These are phyloP conservation scores for Monosporascus ibericus DNA, from an alignment of 2,329 filamentous ascomycete genomes.

Conservation along the genomic window DNA sequence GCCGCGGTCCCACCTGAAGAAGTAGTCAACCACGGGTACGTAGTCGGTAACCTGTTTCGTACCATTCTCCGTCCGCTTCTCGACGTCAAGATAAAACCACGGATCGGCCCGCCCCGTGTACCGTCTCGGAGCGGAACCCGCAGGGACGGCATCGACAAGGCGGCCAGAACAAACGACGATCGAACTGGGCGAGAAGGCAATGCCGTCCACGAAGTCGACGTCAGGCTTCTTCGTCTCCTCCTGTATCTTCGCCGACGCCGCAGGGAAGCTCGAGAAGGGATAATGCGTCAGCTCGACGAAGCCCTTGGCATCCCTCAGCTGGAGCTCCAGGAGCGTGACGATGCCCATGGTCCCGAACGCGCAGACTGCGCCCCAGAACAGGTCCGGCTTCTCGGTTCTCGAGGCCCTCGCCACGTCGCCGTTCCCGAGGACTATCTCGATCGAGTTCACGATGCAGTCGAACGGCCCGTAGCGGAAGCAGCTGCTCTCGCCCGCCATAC, in stretches of 20 bases:
- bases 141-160: constrained; percentile 41
- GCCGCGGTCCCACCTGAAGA: constrained; percentile 66
- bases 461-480: constrained; percentile 63
- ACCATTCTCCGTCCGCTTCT: constrained; percentile 28
- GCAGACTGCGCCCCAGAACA: constrained; percentile 60
- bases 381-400: constrained; percentile 45
- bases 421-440: constrained; percentile 60
- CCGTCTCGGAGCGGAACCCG: constrained; percentile 26
- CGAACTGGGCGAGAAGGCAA: constrained; percentile 50
- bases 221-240: constrained; percentile 31
- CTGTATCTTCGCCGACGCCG: constrained; percentile 37
- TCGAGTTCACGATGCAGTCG: constrained; percentile 52
- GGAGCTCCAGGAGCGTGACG: constrained; percentile 56
- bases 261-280: constrained; percentile 33
- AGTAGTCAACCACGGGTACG: constrained; percentile 58
- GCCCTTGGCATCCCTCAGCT: constrained; percentile 46
- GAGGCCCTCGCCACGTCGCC: constrained; percentile 52
- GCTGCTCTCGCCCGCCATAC: constrained; percentile 62
- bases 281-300: constrained; percentile 56
- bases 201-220: constrained; percentile 63
- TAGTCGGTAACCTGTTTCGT: constrained; percentile 39
- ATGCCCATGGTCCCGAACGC: constrained; percentile 63
- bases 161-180: constrained; percentile 57
- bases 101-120: constrained; percentile 58
- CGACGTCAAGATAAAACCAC: constrained; percentile 69